Percentiles rank a stretch among this genome's conserved stretches.
These are phyloP conservation scores for Phialophora chinensis DNA, from an alignment of 2,329 filamentous ascomycete genomes.

Conservation along the genomic window DNA sequence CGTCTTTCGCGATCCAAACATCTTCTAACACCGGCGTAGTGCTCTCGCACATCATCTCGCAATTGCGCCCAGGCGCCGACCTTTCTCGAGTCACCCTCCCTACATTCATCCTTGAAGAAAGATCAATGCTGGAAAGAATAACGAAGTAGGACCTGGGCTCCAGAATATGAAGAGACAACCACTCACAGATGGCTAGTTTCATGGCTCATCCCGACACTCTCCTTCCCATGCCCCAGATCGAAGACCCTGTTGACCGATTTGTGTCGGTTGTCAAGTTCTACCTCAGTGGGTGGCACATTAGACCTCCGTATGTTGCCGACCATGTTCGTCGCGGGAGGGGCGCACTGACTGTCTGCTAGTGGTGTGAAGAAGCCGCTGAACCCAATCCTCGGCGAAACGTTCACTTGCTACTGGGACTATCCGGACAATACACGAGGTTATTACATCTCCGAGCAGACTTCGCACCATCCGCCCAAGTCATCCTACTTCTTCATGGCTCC, in stretches of 20 bases:
- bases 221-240: constrained; percentile 81
- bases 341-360: constrained; percentile 53
- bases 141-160: constrained; percentile 71
- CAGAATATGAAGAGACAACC: constrained; percentile 27
- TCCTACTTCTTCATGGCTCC: constrained; percentile 99
- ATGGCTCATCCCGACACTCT: constrained; percentile 99
- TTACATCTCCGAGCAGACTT: constrained; percentile 97
- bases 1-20: neutral
- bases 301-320: constrained; percentile 76
- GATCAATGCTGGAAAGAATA: constrained; percentile 97
- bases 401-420: constrained; percentile 95
- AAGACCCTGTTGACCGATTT: constrained; percentile 88
- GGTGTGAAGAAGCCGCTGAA: constrained; percentile 99
- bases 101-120: constrained; percentile 96
- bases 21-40: constrained; percentile 61
- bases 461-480: constrained; percentile 96
- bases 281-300: constrained; percentile 97
- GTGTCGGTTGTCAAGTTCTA: constrained; percentile 98
- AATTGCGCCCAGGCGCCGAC: constrained; percentile 92
- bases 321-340: constrained; percentile 10
- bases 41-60: constrained; percentile 94
- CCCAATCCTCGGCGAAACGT: constrained; percentile 92
- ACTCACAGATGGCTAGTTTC: constrained; percentile 67
- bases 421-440: constrained; percentile 83
- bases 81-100: constrained; percentile 91